A percentile compares a stretch with the other conserved stretches of the same genome.
Conservation (phyloP, 257 asterid species). For the Solanum virginianum region DNA sequence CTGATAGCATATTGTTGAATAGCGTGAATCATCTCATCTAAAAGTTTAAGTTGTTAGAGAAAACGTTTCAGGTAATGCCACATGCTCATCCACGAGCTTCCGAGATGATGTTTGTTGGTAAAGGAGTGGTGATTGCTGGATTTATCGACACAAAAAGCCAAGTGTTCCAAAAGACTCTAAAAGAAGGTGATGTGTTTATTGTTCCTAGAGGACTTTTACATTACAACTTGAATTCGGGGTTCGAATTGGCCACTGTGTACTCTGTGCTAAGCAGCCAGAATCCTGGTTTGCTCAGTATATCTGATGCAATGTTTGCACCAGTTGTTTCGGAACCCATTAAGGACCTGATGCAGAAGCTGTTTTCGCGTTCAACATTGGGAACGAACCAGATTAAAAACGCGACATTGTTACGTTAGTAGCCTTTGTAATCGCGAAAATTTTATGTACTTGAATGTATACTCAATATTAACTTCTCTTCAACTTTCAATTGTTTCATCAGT, state of each 20-base stretch:
- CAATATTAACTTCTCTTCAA: background rate
- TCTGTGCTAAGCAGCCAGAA: conserved; percentile 67
- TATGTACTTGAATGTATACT: background rate
- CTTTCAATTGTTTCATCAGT: background rate
- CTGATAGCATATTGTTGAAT: background rate
- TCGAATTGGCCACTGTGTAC: conserved; percentile 34
- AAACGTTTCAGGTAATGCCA: conserved; percentile 6
- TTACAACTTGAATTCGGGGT: conserved; percentile 44
- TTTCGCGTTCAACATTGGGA: conserved; percentile 12
- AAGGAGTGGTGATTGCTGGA: conserved; percentile 45
- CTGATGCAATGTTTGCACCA: conserved; percentile 27
- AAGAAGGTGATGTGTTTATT: conserved; percentile 52
- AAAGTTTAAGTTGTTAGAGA: too few relatives aligned
- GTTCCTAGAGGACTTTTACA: conserved; percentile 69
- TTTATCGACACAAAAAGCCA: conserved; percentile 36
- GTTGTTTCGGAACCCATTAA: conserved; percentile 7
- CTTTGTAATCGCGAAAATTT: background rate
- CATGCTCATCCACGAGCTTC: conserved; percentile 63
- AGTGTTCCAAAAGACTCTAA: conserved; percentile 34
- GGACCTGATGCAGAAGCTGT: conserved; percentile 22
- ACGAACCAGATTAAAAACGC: conserved; percentile 24
- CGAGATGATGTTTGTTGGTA: conserved; percentile 47
- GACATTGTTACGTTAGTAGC: conserved; percentile 9
- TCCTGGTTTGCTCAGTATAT: conserved; percentile 44
- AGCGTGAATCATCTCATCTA: background rate